Evolutionary conservation across 2,329 filamentous ascomycete genomes (phyloP), one percentile per base, ranked within the genome.

Genomic region (Aspergillus candidus): DNA sequence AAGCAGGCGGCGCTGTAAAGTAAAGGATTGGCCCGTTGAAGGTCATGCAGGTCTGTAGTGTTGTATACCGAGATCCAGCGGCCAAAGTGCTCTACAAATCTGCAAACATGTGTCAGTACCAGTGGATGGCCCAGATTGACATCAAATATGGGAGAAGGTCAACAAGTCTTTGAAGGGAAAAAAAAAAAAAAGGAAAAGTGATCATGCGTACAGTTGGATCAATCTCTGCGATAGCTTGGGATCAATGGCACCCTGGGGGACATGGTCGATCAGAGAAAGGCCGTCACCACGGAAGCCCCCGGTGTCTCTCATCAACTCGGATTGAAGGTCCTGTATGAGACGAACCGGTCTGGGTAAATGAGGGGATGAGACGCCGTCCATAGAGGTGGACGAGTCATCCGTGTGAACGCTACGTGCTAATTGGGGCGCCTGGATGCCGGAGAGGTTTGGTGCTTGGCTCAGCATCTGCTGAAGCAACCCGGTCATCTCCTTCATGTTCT

Each of bases 401-500:
- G 57, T 49, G 32, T 51, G 47, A 38, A 51, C 43, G 32, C 50
- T 59, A 44, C 52, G 51, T 1, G 53, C 39, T 15, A 45, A 44
- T 35, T 53, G 53, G 3, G 53, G 51, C 7, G 40, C 49, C 2
- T 55, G 47, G 31, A 50, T 54, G 31, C 47, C 42, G 14, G 52
- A 47, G 11, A 49, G 37, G 14, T 39, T 55, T 5, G 59, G 54
- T 13, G 57, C 49, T 14, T 56, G 54, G 14, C 59, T 55, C 31
- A 59, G 47, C 41, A 64, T 62, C 38, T 61, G 60, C 22, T 59
- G 59, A 55, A 64, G 57, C 41, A 62, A 52, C 35, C 58, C 50
- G 2, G 61, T 63, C 60, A 65, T 62, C 45, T 65, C 61, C 13
- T 56, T 58, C 60, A 65, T 65, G 18, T 58, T 56, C 15, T 55